Evolutionary conservation across 2,329 filamentous ascomycete genomes (phyloP).

Genomic region (Aspergillus awamori): DNA sequence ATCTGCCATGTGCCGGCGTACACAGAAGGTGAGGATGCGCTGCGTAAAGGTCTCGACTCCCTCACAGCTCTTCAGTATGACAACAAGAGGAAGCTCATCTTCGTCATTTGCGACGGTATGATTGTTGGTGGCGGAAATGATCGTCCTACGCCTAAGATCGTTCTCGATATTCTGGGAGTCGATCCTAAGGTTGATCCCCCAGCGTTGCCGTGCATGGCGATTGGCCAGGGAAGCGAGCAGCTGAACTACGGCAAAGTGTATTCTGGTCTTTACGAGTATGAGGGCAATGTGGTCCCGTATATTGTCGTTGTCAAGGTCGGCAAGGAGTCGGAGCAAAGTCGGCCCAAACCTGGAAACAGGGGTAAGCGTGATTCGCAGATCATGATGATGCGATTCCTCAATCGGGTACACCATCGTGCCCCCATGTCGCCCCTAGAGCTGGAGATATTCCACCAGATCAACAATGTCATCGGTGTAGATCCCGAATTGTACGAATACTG

Average conservation of each 20-base stretch:
- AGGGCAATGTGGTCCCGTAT: conserved; percentile 97
- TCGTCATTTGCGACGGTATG: conserved; percentile 53
- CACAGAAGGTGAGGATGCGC: conserved; percentile 93
- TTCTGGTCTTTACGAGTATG: conserved; percentile 94
- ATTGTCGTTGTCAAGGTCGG: conserved; percentile 95
- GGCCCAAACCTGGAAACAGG: conserved; percentile 93
- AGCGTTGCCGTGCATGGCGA: conserved; percentile 88
- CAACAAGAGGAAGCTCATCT: conserved; percentile 86
- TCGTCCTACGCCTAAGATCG: conserved; percentile 93
- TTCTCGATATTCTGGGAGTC: conserved; percentile 94
- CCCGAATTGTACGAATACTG: conserved; percentile 97
- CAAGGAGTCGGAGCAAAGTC: conserved; percentile 90
- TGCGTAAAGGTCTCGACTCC: conserved; percentile 91
- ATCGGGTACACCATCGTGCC: conserved; percentile 90
- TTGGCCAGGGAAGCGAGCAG: conserved; percentile 85
- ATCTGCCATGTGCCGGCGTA: conserved; percentile 98
- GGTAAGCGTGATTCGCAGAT: conserved; percentile 99
- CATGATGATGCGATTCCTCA: conserved; percentile 93
- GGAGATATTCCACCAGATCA: conserved; percentile 98
- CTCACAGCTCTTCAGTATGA: conserved; percentile 94
- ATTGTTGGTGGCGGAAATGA: conserved; percentile 96
- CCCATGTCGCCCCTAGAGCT: conserved; percentile 96
- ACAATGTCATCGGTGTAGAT: conserved; percentile 98
- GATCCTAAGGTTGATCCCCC: conserved; percentile 96
- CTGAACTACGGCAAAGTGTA: conserved; percentile 99